Evolutionary conservation across 176 grass and related monocot species (phyloP), one percentile per base, ranked within the genome.

Genomic region (Juncus inflexus): DNA sequence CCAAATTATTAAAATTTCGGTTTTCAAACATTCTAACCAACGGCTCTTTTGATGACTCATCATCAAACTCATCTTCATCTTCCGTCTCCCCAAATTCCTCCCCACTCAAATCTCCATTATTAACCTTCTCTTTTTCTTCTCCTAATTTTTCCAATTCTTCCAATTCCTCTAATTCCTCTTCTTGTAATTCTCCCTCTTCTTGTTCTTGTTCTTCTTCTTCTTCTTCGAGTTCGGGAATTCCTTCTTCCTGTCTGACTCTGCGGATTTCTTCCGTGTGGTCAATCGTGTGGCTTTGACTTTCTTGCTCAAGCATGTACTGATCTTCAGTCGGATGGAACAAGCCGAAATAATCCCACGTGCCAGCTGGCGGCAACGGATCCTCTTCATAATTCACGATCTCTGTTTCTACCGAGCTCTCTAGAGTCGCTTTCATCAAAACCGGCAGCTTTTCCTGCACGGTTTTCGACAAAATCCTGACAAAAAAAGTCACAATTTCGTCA

Each of bases 211-310:
- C 83, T 40, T 87, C 84, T 49, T 58, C 61, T 79, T 97, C 87
- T 76, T 91, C 92, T 88, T 97, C 94, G 11, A 97, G 83, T 52
- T 97, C 85, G 72, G 88, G 94, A 79, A 92, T 91, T 41, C 88
- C 94, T 67, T 97, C 94, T 64, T 92, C 84, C 82, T 97, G 87
- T 62, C 88, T 74, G 40, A 97, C 77, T 77, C 9, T 78, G 12
- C 64, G 74, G 28, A 99, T 90, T 63, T 99, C 83, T 69, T 99
- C 94, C 79, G 55, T 73, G 78, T 80, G 83, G 43, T 86, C 88
- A 40, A 92, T 80, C 19, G 71, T 79, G 66, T 86, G 82, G 68
- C 39, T 74, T 61, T 91, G 19, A 28, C 19, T 28, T 28, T 28
- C 19, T 28, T 28, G 78, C 28, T 86, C 71, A 76, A 90, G 79